Evolutionary conservation across 768 basidiomycete species (phyloP).

Genomic region (Strobilomyces confusus): DNA sequence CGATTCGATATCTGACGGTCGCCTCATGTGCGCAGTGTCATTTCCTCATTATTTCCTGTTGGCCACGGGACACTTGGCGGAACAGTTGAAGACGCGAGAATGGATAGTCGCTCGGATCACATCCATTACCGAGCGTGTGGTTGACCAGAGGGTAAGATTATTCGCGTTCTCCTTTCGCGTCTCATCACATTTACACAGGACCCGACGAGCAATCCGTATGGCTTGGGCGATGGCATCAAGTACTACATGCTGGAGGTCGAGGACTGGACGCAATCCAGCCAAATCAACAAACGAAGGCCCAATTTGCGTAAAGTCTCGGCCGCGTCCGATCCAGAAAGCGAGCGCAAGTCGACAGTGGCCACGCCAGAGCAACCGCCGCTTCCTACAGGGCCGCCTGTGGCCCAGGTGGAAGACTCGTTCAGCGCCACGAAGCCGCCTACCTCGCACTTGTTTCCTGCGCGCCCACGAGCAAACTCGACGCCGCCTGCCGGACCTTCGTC

Average conservation of each 20-base stretch:
- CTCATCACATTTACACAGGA: constrained; percentile 45
- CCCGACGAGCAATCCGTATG: constrained; percentile 83
- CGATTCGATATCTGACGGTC: neutral
- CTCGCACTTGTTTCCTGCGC: constrained; percentile 61
- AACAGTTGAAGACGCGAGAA: constrained; percentile 86
- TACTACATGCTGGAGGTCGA: constrained; percentile 94
- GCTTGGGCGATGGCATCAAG: constrained; percentile 83
- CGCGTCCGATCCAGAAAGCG: constrained; percentile 37
- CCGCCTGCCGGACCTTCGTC: constrained; percentile 74
- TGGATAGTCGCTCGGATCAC: constrained; percentile 95
- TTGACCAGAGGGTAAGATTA: constrained; percentile 60
- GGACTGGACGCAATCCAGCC: constrained; percentile 81
- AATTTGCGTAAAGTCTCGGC: constrained; percentile 48
- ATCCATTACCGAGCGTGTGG: constrained; percentile 80
- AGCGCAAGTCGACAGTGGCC: constrained; percentile 25
- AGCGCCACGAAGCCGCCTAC: constrained; percentile 61
- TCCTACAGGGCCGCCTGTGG: constrained; percentile 59
- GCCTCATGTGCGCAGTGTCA: constrained; percentile 52
- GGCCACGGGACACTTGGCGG: constrained; percentile 79
- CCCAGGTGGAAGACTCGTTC: constrained; percentile 73
- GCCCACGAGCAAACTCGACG: constrained; percentile 62
- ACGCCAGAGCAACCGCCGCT: constrained; percentile 17
- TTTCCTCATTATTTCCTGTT: constrained; percentile 98
- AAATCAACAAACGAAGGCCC: constrained; percentile 53
- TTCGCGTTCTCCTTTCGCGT: neutral